These are phyloP conservation scores for Ciborinia camelliae DNA, from an alignment of 2,329 filamentous ascomycete species.

Conservation along the genomic window DNA sequence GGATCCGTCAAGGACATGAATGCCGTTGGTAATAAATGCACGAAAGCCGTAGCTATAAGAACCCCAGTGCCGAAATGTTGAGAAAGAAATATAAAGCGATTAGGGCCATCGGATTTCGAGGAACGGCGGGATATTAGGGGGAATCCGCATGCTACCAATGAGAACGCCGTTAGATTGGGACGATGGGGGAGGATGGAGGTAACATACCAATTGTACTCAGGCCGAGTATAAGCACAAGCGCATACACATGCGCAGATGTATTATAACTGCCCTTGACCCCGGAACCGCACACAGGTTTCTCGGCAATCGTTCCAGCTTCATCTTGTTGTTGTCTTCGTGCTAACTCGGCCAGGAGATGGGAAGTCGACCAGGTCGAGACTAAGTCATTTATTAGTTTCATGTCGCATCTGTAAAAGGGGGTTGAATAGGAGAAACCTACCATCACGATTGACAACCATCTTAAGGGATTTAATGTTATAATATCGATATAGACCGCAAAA, in stretches of 20 bases:
- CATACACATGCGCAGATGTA: conserved; percentile 53
- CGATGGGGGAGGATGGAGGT: conserved; percentile 16
- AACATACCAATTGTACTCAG: conserved; percentile 49
- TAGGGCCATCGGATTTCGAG: conserved; percentile 30
- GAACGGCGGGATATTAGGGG: conserved; percentile 37
- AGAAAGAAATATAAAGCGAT: conserved; percentile 50
- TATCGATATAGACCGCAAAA: conserved; percentile 5
- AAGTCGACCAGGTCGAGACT: conserved; percentile 24
- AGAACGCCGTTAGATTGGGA: background rate
- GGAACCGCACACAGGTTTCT: conserved; percentile 52
- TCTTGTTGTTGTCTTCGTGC: conserved; percentile 45
- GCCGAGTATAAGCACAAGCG: conserved; percentile 54
- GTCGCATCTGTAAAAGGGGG: background rate
- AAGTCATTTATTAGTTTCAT: background rate
- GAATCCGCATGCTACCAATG: conserved; percentile 37
- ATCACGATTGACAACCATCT: conserved; percentile 18
- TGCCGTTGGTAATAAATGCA: conserved; percentile 63
- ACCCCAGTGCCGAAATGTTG: conserved; percentile 79
- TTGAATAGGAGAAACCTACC: background rate
- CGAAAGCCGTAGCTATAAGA: conserved; percentile 81
- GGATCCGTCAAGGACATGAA: conserved; percentile 58
- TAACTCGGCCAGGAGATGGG: conserved; percentile 48
- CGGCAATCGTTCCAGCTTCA: conserved; percentile 4
- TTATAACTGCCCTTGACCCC: conserved; percentile 50
- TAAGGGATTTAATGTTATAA: conserved; percentile 15